Evolutionary conservation across 2,329 filamentous ascomycete genomes (phyloP).

Genomic region (Fusarium chuoi): DNA sequence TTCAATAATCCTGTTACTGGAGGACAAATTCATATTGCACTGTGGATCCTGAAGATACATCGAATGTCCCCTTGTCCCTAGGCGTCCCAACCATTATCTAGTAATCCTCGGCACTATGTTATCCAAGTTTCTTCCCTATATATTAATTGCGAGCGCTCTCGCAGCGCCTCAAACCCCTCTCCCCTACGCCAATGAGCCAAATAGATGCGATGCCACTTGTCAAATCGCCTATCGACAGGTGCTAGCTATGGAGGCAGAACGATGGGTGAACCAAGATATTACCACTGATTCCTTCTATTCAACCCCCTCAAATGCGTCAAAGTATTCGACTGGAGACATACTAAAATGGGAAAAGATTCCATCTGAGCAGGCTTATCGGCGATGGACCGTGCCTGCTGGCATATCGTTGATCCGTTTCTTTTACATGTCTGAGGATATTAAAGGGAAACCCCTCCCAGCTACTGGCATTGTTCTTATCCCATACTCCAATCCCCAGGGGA

Average conservation of each 20-base stretch:
- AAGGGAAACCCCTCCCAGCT: not conserved
- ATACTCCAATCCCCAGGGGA: not conserved
- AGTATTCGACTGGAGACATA: not conserved
- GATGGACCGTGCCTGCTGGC: constrained; percentile 6
- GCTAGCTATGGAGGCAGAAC: not conserved
- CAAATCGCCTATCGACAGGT: not conserved
- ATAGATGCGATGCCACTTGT: not conserved
- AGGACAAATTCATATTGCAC: not conserved
- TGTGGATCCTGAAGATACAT: no score
- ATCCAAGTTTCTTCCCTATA: not conserved
- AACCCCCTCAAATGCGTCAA: not conserved
- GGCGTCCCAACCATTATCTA: accelerated
- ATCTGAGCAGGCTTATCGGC: not conserved
- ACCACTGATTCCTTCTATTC: not conserved
- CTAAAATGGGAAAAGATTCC: not conserved
- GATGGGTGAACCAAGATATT: not conserved
- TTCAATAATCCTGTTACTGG: accelerated
- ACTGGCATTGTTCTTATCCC: not conserved
- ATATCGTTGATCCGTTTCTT: not conserved
- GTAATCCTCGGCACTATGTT: not conserved
- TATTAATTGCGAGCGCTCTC: not conserved
- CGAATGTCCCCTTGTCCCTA: accelerated
- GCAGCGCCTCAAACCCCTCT: not conserved
- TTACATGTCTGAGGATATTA: not conserved
- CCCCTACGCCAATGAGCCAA: not conserved